Base-by-base conservation (phyloP, 2,329 filamentous ascomycete genomes). In the Neofusicoccum parvum region DNA sequence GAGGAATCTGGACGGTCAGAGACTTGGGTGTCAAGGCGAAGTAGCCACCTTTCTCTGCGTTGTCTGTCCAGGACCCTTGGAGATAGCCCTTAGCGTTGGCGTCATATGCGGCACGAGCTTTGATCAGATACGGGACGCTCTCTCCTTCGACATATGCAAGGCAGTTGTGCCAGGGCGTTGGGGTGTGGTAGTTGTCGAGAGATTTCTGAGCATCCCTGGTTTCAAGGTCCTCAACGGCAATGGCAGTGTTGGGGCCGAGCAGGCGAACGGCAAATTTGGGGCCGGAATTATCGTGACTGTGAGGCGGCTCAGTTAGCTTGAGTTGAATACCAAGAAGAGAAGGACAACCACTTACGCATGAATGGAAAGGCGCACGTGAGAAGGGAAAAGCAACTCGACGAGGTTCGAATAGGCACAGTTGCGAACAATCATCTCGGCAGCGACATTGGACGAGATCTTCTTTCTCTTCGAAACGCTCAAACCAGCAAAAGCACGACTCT, bases 391-490 rank as follows among this genome's bases (percentile, higher is more conserved):
- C 3, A 82, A 69, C 70, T 82, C 80, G n/a, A 81, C 74, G 14
- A 83, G 73, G 58, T 82, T 82, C 2, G 81, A 82, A 66, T 83
- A 83, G 10, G 80, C 80, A 66, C 82, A 80, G 67, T 83, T 83
- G 7, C 81, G 74, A 20, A 72, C 72, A 34, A 78, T 75, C 76
- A 78, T 79, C 65, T 78, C 76, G 43, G 73, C 71, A 1, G 77
- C 75, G 6, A 78, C 73, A 27, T 70, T 71, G 34, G 72, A 69
- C 11, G 75, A 72, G 0, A 73, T 70, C 69, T 75, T 78, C 69
- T 78, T 79, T 67, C 72, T 71, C 66, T 78, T 73, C 58, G 73
- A 74, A 32, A 67, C 71, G 51, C 72, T 72, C 14, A 72, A 50
- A 1, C 72, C 66, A 63, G 71, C 70, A 39, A 74, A 69, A 2